These are phyloP conservation scores for Capsella bursapastoris DNA, from an alignment of 345 rosid species.

Conservation along the genomic window DNA sequence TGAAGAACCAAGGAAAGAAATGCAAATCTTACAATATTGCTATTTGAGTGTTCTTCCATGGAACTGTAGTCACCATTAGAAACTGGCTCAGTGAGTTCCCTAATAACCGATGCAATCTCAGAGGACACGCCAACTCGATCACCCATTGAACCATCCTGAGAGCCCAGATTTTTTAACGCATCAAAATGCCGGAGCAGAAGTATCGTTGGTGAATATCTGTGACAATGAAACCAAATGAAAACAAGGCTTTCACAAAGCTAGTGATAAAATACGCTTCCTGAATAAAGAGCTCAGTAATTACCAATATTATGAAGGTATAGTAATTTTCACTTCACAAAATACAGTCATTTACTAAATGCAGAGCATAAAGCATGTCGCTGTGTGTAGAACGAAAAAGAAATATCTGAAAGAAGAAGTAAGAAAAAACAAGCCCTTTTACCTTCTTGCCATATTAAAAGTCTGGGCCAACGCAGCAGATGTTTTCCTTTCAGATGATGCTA, in stretches of 20 bases:
- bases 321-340: conserved; percentile 17
- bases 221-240: conserved; percentile 36
- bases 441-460: conserved; percentile 83
- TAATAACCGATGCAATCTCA: conserved; percentile 85
- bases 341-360: conserved; percentile 11
- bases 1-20: conserved; percentile 26
- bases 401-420: not conserved
- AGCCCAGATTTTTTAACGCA: conserved; percentile 70
- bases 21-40: conserved; percentile 60
- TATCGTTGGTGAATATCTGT: conserved; percentile 82
- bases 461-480: conserved; percentile 76
- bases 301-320: conserved; percentile 6
- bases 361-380: conserved; percentile 7
- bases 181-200: conserved; percentile 94
- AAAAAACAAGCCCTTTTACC: conserved; percentile 51
- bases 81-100: conserved; percentile 77
- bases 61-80: conserved; percentile 53
- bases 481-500: conserved; percentile 76
- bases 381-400: not conserved
- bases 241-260: conserved; percentile 23
- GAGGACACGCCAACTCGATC: conserved; percentile 80
- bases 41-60: conserved; percentile 51
- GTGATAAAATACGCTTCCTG: conserved; percentile 13
- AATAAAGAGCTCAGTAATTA: conserved; percentile 5
- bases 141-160: conserved; percentile 69